Conservation (phyloP, 306 rosid species). For the Carpinus viminea region DNA sequence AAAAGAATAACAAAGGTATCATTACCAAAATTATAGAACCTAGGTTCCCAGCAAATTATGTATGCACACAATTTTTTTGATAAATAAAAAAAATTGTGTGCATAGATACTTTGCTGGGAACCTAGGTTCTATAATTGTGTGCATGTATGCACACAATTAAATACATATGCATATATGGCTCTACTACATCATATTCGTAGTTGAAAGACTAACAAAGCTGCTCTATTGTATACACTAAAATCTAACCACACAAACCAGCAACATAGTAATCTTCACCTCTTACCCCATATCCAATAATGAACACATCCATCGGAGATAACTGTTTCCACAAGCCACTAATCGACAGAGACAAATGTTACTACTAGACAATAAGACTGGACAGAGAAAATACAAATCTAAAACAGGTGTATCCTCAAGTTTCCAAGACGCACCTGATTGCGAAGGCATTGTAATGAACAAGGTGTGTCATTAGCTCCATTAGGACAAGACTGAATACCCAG, state of each 20-base stretch:
- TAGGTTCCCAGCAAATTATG: not conserved
- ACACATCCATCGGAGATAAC: slow-evolving; percentile 74
- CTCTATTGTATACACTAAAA: not conserved
- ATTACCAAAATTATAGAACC: slow-evolving; percentile 1
- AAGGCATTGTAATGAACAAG: slow-evolving; percentile 83
- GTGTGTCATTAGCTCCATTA: slow-evolving; percentile 85
- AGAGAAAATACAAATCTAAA: not conserved
- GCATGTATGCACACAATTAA: not conserved
- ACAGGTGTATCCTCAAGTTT: slow-evolving; percentile 19
- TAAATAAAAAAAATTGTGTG: no score
- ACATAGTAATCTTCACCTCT: slow-evolving; percentile 33
- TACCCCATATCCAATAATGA: slow-evolving; percentile 95
- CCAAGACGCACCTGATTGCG: slow-evolving; percentile 65
- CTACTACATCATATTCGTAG: not conserved
- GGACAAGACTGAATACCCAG: slow-evolving; percentile 71
- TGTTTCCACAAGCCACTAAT: slow-evolving; percentile 76
- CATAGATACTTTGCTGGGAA: no score
- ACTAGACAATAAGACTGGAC: slow-evolving; percentile 26
- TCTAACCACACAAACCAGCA: not conserved
- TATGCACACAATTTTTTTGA: not conserved
- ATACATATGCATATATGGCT: not conserved
- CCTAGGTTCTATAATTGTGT: no score
- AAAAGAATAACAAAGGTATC: not conserved
- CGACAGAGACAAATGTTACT: slow-evolving; percentile 34
- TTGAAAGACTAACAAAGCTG: not conserved